These are phyloP conservation scores for Podaxis sp. DNA, from an alignment of 768 basidiomycete species.

Conservation along the genomic window DNA sequence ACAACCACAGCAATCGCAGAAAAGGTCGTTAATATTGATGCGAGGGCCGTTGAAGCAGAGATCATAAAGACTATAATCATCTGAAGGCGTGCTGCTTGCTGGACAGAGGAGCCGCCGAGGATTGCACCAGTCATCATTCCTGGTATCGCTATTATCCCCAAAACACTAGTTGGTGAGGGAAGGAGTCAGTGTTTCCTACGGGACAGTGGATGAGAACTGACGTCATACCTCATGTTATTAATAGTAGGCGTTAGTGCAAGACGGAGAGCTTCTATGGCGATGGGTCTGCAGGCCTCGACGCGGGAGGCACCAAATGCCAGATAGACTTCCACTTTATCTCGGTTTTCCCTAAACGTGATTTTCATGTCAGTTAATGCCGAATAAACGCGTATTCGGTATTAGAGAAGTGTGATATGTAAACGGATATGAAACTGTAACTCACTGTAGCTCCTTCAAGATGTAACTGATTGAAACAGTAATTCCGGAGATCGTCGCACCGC, in stretches of 20 bases:
- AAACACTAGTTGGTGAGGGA: constrained; percentile 43
- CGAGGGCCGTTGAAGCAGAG: constrained; percentile 70
- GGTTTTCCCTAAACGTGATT: constrained; percentile 57
- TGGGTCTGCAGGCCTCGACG: constrained; percentile 78
- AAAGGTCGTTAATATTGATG: constrained; percentile 62
- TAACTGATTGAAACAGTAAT: constrained; percentile 69
- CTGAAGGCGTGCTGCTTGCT: constrained; percentile 83
- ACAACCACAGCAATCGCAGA: constrained; percentile 61
- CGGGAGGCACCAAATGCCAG: constrained; percentile 85
- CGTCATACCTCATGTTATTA: constrained; percentile 75
- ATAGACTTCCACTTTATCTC: constrained; percentile 83
- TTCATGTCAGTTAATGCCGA: background rate
- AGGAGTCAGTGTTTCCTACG: background rate
- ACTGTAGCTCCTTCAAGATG: constrained; percentile 78
- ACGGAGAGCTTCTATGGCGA: constrained; percentile 76
- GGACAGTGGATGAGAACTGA: background rate
- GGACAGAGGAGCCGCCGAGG: constrained; percentile 79
- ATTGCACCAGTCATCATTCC: constrained; percentile 95
- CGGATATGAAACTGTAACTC: constrained; percentile 22
- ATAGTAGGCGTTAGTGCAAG: constrained; percentile 79
- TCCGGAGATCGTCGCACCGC: constrained; percentile 74
- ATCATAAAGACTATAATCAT: constrained; percentile 98
- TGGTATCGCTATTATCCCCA: constrained; percentile 77
- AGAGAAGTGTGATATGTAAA: background rate
- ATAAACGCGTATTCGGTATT: background rate